Percentiles rank a stretch among this genome's conserved stretches.
These are phyloP conservation scores for Penicillium corylophilum DNA, from an alignment of 2,329 filamentous ascomycete genomes.

Conservation along the genomic window DNA sequence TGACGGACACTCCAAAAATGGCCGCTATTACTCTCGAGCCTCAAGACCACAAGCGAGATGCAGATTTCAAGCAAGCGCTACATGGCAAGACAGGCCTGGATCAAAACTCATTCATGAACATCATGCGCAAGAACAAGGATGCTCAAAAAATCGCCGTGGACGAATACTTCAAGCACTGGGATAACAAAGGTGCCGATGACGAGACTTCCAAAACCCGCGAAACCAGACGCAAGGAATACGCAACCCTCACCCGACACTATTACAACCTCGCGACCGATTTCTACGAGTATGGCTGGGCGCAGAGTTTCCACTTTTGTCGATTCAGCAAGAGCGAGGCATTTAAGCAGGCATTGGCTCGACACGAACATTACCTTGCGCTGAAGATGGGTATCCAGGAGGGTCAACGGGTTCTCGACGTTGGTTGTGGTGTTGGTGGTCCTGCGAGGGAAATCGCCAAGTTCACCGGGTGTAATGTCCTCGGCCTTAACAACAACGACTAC, in stretches of 20 bases:
- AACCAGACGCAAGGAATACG: slow-evolving; percentile 88
- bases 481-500: slow-evolving; percentile 99
- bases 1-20: too few species aligned
- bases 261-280: slow-evolving; percentile 96
- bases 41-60: slow-evolving; percentile 83
- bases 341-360: slow-evolving; percentile 85
- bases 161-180: slow-evolving; percentile 97
- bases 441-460: slow-evolving; percentile 97
- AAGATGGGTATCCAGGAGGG: slow-evolving; percentile 79
- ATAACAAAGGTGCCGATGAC: slow-evolving; percentile 72
- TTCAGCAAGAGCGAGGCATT: slow-evolving; percentile 86
- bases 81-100: slow-evolving; percentile 75
- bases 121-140: slow-evolving; percentile 78
- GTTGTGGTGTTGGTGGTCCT: slow-evolving; percentile 93
- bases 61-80: slow-evolving; percentile 84
- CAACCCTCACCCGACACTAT: slow-evolving; percentile 90
- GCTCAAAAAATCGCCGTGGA: slow-evolving; percentile 81
- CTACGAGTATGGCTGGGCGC: slow-evolving; percentile 96
- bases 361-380: slow-evolving; percentile 96
- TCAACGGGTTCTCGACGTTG: slow-evolving; percentile 92
- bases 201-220: too few species aligned
- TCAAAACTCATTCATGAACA: too few species aligned
- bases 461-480: slow-evolving; percentile 81
- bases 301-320: slow-evolving; percentile 96
- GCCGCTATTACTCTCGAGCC: slow-evolving; percentile 64